These are phyloP conservation scores for Lizonia empirigonia DNA, from an alignment of 2,329 filamentous ascomycete genomes.

Conservation along the genomic window DNA sequence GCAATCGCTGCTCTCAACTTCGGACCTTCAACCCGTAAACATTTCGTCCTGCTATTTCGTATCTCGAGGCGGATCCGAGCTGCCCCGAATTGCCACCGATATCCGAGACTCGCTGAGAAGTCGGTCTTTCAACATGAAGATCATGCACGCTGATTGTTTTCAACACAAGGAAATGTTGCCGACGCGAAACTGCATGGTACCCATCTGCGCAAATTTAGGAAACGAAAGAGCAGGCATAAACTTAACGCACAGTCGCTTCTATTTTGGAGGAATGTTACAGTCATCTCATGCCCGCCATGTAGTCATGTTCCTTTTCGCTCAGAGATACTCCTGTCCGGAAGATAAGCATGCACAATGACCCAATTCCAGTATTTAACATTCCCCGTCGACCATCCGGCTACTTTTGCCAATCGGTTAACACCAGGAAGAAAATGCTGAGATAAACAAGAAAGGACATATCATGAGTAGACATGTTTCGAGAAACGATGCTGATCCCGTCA, in stretches of 20 bases:
- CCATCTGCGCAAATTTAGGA: too few species aligned
- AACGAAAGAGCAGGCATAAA: not conserved
- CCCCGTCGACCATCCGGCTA: constrained; percentile 16
- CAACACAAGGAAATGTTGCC: too few species aligned
- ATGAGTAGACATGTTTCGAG: constrained; percentile 27
- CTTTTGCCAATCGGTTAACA: constrained; percentile 23
- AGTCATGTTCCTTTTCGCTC: constrained; percentile 26
- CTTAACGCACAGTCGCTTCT: not conserved
- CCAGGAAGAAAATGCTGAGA: constrained; percentile 27
- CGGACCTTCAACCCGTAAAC: not conserved
- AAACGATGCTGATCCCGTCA: constrained; percentile 35
- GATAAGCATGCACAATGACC: constrained; percentile 31
- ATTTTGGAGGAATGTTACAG: constrained; percentile 24
- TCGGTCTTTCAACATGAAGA: constrained; percentile 6
- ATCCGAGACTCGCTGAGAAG: constrained; percentile 18
- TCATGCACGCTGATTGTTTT: too few species aligned
- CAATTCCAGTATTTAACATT: constrained; percentile 26
- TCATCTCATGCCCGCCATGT: constrained; percentile 17
- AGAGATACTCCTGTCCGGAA: constrained; percentile 24
- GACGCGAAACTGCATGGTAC: too few species aligned
- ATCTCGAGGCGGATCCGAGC: constrained; percentile 8
- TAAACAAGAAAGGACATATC: constrained; percentile 44
- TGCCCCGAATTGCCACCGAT: constrained; percentile 15
- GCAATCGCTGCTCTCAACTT: not conserved
- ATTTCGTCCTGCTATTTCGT: not conserved